Conservation (phyloP, 2,329 filamentous ascomycete genomes). For the Epichloe elymi region DNA sequence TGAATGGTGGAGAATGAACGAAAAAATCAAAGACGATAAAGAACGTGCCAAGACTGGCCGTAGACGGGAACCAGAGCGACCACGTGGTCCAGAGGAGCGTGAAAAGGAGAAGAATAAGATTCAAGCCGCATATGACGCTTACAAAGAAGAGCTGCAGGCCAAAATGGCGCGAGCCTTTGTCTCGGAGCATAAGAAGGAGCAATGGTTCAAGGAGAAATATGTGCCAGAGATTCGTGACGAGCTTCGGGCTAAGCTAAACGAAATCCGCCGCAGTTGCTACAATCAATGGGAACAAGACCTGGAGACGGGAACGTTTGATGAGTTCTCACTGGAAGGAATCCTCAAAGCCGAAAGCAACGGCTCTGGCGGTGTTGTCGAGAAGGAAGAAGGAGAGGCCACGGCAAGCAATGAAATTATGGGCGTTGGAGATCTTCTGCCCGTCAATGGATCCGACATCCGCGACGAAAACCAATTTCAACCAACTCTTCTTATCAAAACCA, state of each 20-base stretch:
- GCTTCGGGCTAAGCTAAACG: constrained; percentile 62
- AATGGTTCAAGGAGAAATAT: constrained; percentile 97
- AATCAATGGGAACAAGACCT: constrained; percentile 83
- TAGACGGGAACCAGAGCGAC: constrained; percentile 48
- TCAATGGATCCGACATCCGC: constrained; percentile 69
- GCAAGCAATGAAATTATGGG: constrained; percentile 86
- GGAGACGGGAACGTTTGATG: constrained; percentile 75
- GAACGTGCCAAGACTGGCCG: constrained; percentile 59
- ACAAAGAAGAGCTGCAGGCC: constrained; percentile 55
- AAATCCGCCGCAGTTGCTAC: constrained; percentile 67
- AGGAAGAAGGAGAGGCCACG: constrained; percentile 89
- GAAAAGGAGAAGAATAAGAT: constrained; percentile 70
- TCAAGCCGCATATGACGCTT: constrained; percentile 53
- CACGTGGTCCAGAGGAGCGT: constrained; percentile 58
- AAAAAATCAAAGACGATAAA: constrained; percentile 70
- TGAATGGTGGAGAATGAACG: constrained; percentile 76
- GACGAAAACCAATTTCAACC: constrained; percentile 84
- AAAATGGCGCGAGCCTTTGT: constrained; percentile 87
- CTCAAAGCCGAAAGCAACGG: constrained; percentile 90
- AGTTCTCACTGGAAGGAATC: constrained; percentile 86
- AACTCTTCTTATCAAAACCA: constrained; percentile 92
- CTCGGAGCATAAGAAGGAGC: constrained; percentile 80
- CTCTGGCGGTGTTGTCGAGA: constrained; percentile 72
- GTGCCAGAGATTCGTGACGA: constrained; percentile 67
- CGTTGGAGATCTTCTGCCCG: constrained; percentile 79